These are phyloP conservation scores for Epichloe baconii DNA, from an alignment of 2,329 filamentous ascomycete species.

Conservation along the genomic window DNA sequence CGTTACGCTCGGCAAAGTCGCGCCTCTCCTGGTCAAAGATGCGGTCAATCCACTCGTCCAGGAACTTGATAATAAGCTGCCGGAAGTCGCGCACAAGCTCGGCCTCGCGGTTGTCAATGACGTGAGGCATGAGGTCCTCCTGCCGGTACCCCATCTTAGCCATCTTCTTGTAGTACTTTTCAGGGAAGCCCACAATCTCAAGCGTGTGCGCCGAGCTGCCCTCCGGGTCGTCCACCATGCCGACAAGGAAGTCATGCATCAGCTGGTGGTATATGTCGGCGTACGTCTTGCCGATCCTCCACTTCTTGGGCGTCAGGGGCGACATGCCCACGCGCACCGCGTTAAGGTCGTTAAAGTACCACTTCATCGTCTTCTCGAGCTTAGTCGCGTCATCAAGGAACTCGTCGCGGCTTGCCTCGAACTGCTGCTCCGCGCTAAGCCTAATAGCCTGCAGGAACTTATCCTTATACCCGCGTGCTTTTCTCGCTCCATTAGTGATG, in stretches of 20 bases:
- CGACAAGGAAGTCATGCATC: slow-evolving; percentile 89
- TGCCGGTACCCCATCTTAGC: slow-evolving; percentile 68
- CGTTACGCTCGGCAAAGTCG: slow-evolving; percentile 65
- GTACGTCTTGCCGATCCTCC: slow-evolving; percentile 89
- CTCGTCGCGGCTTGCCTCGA: slow-evolving; percentile 55
- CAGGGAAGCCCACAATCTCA: slow-evolving; percentile 86
- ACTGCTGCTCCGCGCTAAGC: slow-evolving; percentile 58
- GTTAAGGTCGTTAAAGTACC: slow-evolving; percentile 97
- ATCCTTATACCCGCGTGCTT: slow-evolving; percentile 89
- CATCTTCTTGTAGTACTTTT: slow-evolving; percentile 96
- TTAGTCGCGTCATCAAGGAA: slow-evolving; percentile 75
- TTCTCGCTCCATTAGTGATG: slow-evolving; percentile 85
- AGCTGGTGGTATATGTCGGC: slow-evolving; percentile 80
- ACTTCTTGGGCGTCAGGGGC: slow-evolving; percentile 84
- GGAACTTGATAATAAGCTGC: slow-evolving; percentile 84
- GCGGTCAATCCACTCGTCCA: slow-evolving; percentile 95
- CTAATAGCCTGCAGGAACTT: slow-evolving; percentile 79
- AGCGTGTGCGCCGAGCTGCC: slow-evolving; percentile 80
- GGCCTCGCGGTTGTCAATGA: slow-evolving; percentile 79
- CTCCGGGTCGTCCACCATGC: slow-evolving; percentile 69
- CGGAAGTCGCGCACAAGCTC: slow-evolving; percentile 92
- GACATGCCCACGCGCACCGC: slow-evolving; percentile 90
- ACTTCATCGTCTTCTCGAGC: slow-evolving; percentile 78
- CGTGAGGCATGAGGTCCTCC: slow-evolving; percentile 67
- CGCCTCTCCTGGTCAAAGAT: slow-evolving; percentile 74